These are phyloP conservation scores for Rhodotorula sphaerocarpa DNA, from an alignment of 768 basidiomycete genomes.

Conservation along the genomic window DNA sequence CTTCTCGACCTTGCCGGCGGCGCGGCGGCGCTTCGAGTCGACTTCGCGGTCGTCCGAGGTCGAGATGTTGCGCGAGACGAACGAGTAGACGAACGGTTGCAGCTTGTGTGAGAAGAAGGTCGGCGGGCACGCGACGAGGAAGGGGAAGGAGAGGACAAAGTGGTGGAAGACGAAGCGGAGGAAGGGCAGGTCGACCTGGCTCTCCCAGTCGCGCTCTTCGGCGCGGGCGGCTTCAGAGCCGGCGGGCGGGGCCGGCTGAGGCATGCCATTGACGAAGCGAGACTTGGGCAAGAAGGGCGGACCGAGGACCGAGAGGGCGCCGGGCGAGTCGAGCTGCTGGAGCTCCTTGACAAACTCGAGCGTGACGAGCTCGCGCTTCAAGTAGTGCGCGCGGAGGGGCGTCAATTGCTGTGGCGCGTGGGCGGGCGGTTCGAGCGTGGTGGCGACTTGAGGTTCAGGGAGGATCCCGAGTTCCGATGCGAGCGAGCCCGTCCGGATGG, in stretches of 20 bases:
- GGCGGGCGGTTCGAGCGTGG: slow-evolving; percentile 8
- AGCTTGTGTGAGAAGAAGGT: slow-evolving; percentile 91
- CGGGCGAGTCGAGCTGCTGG: slow-evolving; percentile 51
- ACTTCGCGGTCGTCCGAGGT: slow-evolving; percentile 50
- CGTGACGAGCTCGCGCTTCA: slow-evolving; percentile 88
- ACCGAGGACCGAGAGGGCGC: slow-evolving; percentile 73
- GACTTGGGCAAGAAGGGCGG: slow-evolving; percentile 62
- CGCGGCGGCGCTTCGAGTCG: slow-evolving; percentile 57
- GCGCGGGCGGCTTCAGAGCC: slow-evolving; percentile 2
- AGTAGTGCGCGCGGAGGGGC: slow-evolving; percentile 88
- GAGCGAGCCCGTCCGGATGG: slow-evolving; percentile 14
- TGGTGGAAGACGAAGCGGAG: slow-evolving; percentile 81
- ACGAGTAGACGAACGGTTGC: slow-evolving; percentile 81
- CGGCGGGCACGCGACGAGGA: slow-evolving; percentile 77
- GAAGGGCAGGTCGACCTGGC: slow-evolving; percentile 63
- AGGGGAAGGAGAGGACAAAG: slow-evolving; percentile 89
- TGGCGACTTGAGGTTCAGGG: slow-evolving; percentile 19
- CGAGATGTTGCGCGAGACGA: slow-evolving; percentile 70
- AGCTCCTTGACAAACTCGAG: slow-evolving; percentile 80
- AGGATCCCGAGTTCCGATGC: slow-evolving; percentile 24
- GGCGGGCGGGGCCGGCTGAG: background rate
- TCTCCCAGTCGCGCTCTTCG: slow-evolving; percentile 24
- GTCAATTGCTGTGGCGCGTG: slow-evolving; percentile 48
- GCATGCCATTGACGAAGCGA: slow-evolving; percentile 52
- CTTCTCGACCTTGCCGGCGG: slow-evolving; percentile 72